Evolutionary conservation across 768 basidiomycete species (phyloP).

Genomic region (Kwoniella dejecticola): DNA sequence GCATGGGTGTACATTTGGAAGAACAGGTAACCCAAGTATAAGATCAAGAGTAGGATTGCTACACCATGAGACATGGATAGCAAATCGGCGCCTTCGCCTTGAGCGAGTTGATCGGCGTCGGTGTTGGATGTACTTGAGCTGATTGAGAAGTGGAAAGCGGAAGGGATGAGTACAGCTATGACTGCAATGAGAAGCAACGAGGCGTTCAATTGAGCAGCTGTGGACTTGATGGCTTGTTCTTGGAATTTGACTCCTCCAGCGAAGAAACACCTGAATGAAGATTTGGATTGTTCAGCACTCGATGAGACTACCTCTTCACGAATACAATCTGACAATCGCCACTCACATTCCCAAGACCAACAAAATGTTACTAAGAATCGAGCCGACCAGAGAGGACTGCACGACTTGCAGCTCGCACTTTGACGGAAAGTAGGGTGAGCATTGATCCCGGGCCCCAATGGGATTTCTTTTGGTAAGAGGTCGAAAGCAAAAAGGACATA

Average conservation of each 20-base stretch:
- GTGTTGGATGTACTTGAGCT: conserved; percentile 40
- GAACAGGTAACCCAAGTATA: conserved; percentile 59
- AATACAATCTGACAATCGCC: no score
- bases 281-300: background rate
- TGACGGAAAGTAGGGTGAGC: background rate
- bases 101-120: conserved; percentile 43
- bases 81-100: conserved; percentile 57
- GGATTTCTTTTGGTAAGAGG: background rate
- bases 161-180: conserved; percentile 56
- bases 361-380: conserved; percentile 59
- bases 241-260: conserved; percentile 60
- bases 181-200: conserved; percentile 56
- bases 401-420: conserved; percentile 63
- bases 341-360: conserved; percentile 56
- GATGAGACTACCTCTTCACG: background rate
- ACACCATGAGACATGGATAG: conserved; percentile 61
- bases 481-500: conserved; percentile 8
- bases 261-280: conserved; percentile 41
- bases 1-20: conserved; percentile 65
- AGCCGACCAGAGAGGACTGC: conserved; percentile 62
- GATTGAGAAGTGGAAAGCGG: conserved; percentile 51
- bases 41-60: conserved; percentile 60
- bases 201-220: conserved; percentile 59
- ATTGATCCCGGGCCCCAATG: background rate
- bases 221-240: conserved; percentile 63